phyloP scores from a whole-genome alignment of 1,139 yeast species.

The Suhomyces ambrosiae region DNA sequence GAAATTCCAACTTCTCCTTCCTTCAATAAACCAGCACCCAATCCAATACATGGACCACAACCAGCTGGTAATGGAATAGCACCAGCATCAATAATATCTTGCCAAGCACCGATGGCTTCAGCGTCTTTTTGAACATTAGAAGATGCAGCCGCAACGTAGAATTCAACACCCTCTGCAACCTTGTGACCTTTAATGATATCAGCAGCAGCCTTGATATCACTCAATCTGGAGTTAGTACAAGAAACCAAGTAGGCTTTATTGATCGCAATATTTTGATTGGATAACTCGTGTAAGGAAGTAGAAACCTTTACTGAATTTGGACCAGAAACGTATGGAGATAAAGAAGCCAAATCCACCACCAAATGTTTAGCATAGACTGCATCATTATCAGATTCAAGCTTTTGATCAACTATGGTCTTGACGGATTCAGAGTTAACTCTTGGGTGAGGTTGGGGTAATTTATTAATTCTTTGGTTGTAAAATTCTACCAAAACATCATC shows the following conservation, averaged over 20 bases:
- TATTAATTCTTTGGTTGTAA: slow-evolving; percentile 67
- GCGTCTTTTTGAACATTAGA: slow-evolving; percentile 92
- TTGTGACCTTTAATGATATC: slow-evolving; percentile 76
- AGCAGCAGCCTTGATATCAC: slow-evolving; percentile 95
- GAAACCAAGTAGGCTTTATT: slow-evolving; percentile 97
- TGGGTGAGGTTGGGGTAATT: slow-evolving; percentile 81
- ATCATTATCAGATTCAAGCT: slow-evolving; percentile 64
- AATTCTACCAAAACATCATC: slow-evolving; percentile 76
- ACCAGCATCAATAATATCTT: slow-evolving; percentile 84
- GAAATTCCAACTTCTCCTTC: slow-evolving; percentile 98
- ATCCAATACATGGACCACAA: slow-evolving; percentile 98
- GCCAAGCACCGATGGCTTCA: slow-evolving; percentile 89
- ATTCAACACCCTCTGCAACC: slow-evolving; percentile 86
- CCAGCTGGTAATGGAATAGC: slow-evolving; percentile 97
- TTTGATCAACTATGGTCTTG: slow-evolving; percentile 46
- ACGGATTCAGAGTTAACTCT: slow-evolving; percentile 71
- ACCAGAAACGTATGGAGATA: slow-evolving; percentile 92
- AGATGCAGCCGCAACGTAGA: slow-evolving; percentile 97
- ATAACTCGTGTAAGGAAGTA: slow-evolving; percentile 72
- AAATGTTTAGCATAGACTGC: slow-evolving; percentile 88
- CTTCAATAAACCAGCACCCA: slow-evolving; percentile 89
- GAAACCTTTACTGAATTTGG: slow-evolving; percentile 96
- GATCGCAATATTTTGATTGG: slow-evolving; percentile 71
- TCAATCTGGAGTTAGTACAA: slow-evolving; percentile 91
- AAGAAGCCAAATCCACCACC: slow-evolving; percentile 74